phyloP scores from a whole-genome alignment of 2,329 filamentous ascomycete genomes.

The Aspergillus sp. region DNA sequence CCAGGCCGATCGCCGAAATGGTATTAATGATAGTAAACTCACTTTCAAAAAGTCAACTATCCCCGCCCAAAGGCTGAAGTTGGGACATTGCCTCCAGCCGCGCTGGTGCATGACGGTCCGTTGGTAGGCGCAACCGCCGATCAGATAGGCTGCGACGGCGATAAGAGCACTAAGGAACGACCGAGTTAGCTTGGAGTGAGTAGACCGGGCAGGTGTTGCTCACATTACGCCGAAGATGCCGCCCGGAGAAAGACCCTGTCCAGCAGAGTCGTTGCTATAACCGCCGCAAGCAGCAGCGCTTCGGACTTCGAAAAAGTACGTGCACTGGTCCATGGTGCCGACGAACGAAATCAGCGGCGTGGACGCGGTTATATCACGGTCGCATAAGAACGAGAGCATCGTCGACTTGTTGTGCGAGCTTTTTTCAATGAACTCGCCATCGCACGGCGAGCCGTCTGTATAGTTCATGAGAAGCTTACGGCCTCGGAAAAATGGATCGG shows the following conservation, averaged over 20 bases:
- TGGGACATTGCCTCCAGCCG: constrained; percentile 92
- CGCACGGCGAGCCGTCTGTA: constrained; percentile 71
- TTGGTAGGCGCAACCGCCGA: constrained; percentile 94
- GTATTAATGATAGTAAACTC: constrained; percentile 48
- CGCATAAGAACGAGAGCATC: constrained; percentile 90
- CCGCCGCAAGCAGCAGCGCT: constrained; percentile 81
- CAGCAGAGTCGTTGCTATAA: constrained; percentile 54
- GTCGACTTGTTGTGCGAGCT: constrained; percentile 64
- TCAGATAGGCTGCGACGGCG: constrained; percentile 81
- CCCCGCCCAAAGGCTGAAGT: constrained; percentile 89
- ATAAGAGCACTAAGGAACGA: constrained; percentile 51
- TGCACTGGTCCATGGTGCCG: constrained; percentile 84
- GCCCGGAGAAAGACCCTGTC: constrained; percentile 63
- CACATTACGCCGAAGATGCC: constrained; percentile 87
- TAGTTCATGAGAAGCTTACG: constrained; percentile 73
- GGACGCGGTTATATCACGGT: constrained; percentile 70
- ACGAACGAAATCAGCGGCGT: constrained; percentile 78
- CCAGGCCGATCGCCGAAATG: constrained; percentile 29
- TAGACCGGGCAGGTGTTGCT: constrained; percentile 25
- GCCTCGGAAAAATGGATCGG: constrained; percentile 49
- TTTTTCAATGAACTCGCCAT: constrained; percentile 28
- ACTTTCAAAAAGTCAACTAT: constrained; percentile 83
- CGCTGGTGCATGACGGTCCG: constrained; percentile 90
- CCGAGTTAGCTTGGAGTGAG: background rate
- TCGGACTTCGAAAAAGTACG: constrained; percentile 93